Evolutionary conservation across 176 grass and related monocot genomes (phyloP).

Genomic region (Oryza australiensis): DNA sequence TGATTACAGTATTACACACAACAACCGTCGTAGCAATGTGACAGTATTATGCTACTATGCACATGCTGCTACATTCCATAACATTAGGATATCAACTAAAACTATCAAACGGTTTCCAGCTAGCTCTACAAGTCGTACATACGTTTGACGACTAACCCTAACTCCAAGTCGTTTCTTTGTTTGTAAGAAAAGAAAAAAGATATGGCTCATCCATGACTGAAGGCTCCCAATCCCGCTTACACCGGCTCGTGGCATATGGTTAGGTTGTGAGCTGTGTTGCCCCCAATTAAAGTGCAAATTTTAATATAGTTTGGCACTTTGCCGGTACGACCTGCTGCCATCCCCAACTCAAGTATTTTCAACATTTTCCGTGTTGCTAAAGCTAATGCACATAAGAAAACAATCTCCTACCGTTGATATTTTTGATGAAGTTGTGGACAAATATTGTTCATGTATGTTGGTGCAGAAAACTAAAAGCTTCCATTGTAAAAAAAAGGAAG

Average conservation of each 20-base stretch:
- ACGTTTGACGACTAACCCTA: not conserved
- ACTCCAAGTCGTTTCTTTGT: not conserved
- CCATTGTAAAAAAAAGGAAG: too few relatives aligned
- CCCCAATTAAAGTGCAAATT: not conserved
- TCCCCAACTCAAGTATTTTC: not conserved
- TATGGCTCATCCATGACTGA: not conserved
- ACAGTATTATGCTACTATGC: not conserved
- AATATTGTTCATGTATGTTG: too few relatives aligned
- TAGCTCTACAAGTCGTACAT: not conserved
- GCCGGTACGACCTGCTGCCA: not conserved
- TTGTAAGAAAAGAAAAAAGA: not conserved
- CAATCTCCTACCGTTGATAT: too few relatives aligned
- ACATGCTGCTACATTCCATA: not conserved
- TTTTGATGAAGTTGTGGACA: too few relatives aligned
- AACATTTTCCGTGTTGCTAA: not conserved
- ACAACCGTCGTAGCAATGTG: not conserved
- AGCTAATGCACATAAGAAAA: too few relatives aligned
- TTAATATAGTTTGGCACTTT: not conserved
- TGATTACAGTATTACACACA: not conserved
- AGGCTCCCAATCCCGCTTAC: not conserved
- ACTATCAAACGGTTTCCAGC: not conserved
- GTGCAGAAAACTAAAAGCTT: too few relatives aligned
- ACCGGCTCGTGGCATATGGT: conserved; percentile 10
- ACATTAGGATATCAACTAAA: not conserved
- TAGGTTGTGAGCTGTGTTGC: conserved; percentile 18